Evolutionary conservation across 345 rosid genomes (phyloP), one percentile per base, ranked within the genome.

Genomic region (Punica granatum): DNA sequence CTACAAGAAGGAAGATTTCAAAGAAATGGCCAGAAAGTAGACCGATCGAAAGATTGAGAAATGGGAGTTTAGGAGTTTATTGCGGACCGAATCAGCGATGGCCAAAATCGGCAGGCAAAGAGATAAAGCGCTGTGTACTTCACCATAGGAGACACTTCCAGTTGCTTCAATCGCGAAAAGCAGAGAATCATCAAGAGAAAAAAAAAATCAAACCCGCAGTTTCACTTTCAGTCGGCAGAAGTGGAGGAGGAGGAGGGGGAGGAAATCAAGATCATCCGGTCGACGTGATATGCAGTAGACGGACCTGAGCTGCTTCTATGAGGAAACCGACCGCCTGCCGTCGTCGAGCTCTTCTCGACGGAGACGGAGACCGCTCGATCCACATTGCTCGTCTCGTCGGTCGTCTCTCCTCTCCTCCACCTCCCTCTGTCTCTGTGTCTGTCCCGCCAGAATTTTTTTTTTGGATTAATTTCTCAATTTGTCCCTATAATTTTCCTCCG

Each of bases 81-180:
- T 25, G 1, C 7, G 43, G 67, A 89, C 90, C 89, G 78, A 73
- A 77, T 34, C 35, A 86, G 69, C 60, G 80, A 81, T 6, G 81
- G 75, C 37, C 54, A 75, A 77, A 88, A 90, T 60, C 95, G 88
- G 70, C 79, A 87, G 1, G 81, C 81, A 64, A 92, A 90, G 69
- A 90, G 90, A 13, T 90, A 82, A 31, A 88, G 64, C 0, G 97
- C 78, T 10, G 91, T 77, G 80, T 90, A 90, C 56, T 92, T 92
- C 75, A 90, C 86, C 11, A 77, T 46, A 13, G 95, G 91, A 71
- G 82, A 70, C 60, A 82, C 85, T 48, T 79, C 49, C 21, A 88
- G 85, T 69, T 74, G 76, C 96, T 90, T 64, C n/a, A 43, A 51
- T 30, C 32, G 34, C 33, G n/a, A 56, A 30, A 30, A 11, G 18